Evolutionary conservation across 1,139 yeast species (phyloP).

Genomic region (Yamadazyma conglobata): DNA sequence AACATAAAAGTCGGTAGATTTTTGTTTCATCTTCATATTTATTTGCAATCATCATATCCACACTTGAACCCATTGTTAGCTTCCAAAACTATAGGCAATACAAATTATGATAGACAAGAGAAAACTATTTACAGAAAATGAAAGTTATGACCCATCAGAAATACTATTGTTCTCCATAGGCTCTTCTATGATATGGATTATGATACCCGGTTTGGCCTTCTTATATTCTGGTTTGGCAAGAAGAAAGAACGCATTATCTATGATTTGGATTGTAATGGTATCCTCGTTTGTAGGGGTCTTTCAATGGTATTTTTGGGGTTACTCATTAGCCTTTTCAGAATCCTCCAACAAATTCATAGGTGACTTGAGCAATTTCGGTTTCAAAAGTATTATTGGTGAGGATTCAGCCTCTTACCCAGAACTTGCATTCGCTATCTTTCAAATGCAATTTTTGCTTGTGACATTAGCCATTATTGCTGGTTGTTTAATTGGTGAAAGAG

Average conservation of each 20-base stretch:
- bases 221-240: slow-evolving; percentile 91
- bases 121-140: slow-evolving; percentile 36
- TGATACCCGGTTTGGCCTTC: slow-evolving; percentile 95
- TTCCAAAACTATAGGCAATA: no score
- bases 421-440: slow-evolving; percentile 79
- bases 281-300: slow-evolving; percentile 75
- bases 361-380: slow-evolving; percentile 76
- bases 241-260: slow-evolving; percentile 83
- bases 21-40: background rate
- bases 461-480: slow-evolving; percentile 91
- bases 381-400: slow-evolving; percentile 63
- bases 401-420: slow-evolving; percentile 62
- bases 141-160: slow-evolving; percentile 40
- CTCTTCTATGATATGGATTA: slow-evolving; percentile 80
- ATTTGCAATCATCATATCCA: background rate
- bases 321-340: slow-evolving; percentile 78
- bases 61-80: background rate
- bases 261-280: slow-evolving; percentile 80
- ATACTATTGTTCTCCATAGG: slow-evolving; percentile 48
- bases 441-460: slow-evolving; percentile 87
- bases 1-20: no score
- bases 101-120: slow-evolving; percentile 18
- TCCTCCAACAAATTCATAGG: slow-evolving; percentile 87
- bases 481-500: slow-evolving; percentile 87
- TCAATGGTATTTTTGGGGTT: slow-evolving; percentile 99